Base-by-base conservation (phyloP, 495 filamentous ascomycete species). In the Talaromyces nanjingensis region DNA sequence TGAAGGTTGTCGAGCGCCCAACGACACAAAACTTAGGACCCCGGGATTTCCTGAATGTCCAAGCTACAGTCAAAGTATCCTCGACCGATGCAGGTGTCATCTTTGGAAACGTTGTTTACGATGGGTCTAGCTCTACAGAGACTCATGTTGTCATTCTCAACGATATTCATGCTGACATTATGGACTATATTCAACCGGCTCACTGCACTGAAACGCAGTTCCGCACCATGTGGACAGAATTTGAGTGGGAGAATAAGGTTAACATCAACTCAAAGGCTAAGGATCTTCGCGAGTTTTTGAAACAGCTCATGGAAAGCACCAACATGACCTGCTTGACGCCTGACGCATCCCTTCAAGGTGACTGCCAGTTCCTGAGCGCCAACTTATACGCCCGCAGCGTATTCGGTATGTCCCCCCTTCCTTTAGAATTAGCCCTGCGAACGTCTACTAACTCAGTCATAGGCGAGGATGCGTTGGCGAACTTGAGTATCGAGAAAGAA, bases 211-310 rank as follows among this genome's bases (percentile, higher is more conserved):
- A 99, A 81, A 97, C 93, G 37, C 92, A 98, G 71, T 99, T 99
- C 87, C 86, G 96, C 39, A 96, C 92, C 24, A 99, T 99, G 96
- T 99, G 96, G 96, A 98, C 96, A 34, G 96, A 99, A 71, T 99
- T 99, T 66, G 96, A 99, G 76, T 99, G 96, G 96, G 96, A 99
- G 82, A 99, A 99, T 81, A 99, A 99, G 84, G 94, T 99, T 71
- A 98, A 98, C 79, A 98, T 98, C 78, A 96, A 96, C 75, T 92
- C 90, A 67, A 97, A 97, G 81, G 92, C 91, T 67, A 96, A 96
- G 83, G 89, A 81, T 31, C 81, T 99, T 60, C 85, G 96, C 55
- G 93, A 96, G 9, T 99, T 98, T 85, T 79, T 99, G 63, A 87
- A 91, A 68, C 90, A 96, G 71, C 81, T 99, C 67, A 97, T 97